Percentiles rank a stretch among this genome's conserved stretches.
These are phyloP conservation scores for Mesembryanthemum crystallinum DNA, from an alignment of 148 eudicot species.

Conservation along the genomic window DNA sequence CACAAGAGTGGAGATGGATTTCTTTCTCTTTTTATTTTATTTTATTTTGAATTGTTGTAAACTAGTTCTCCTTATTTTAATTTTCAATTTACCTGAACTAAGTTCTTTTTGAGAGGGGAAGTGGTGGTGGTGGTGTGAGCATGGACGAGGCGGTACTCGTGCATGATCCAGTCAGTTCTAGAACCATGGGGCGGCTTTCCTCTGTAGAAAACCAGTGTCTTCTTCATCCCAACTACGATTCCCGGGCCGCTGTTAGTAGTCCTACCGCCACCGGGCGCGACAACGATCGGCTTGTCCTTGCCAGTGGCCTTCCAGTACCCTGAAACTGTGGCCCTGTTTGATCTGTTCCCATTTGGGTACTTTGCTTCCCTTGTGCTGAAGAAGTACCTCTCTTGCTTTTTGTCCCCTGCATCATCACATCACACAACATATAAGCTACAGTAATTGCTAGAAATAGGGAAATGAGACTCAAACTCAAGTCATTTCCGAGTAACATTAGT, in stretches of 20 bases:
- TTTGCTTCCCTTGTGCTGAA: conserved; percentile 89
- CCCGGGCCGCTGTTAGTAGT: conserved; percentile 17
- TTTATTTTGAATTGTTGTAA: neutral
- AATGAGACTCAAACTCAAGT: too few relatives aligned
- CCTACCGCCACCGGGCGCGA: conserved; percentile 21
- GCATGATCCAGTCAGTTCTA: conserved; percentile 95
- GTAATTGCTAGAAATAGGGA: too few relatives aligned
- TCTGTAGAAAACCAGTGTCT: conserved; percentile 84
- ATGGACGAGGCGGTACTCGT: conserved; percentile 66
- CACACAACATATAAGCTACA: too few relatives aligned
- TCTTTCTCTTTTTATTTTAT: neutral
- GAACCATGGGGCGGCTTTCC: conserved; percentile 88
- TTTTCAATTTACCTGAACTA: conserved; percentile 33
- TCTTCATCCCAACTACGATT: conserved; percentile 73
- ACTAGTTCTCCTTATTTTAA: neutral
- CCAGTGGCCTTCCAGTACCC: conserved; percentile 98
- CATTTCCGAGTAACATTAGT: too few relatives aligned
- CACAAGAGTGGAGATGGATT: neutral
- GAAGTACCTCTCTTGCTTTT: conserved; percentile 73
- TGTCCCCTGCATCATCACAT: conserved; percentile 49
- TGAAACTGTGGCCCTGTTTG: conserved; percentile 83
- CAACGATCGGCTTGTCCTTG: conserved; percentile 59
- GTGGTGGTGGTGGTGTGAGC: conserved; percentile 7
- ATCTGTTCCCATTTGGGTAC: conserved; percentile 90
- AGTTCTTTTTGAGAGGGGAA: conserved; percentile 10